Conservation (phyloP, 2,329 filamentous ascomycete genomes). For the Dendryphion nanum region DNA sequence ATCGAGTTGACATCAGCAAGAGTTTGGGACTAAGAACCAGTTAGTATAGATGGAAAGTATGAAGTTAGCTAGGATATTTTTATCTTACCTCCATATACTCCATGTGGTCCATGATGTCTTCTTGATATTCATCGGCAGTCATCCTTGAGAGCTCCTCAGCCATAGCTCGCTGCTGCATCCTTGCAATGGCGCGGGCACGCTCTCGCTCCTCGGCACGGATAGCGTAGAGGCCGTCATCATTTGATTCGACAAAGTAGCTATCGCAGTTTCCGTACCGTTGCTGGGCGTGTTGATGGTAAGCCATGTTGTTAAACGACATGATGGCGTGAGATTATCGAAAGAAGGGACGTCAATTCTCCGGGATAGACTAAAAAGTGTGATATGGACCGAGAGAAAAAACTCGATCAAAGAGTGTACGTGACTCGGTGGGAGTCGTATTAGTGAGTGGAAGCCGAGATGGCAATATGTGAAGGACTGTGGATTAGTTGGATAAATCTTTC, state of each 20-base stretch:
- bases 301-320: slow-evolving; percentile 49
- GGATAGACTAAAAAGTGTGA: slow-evolving; percentile 40
- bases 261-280: slow-evolving; percentile 64
- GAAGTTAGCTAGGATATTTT: too few species aligned
- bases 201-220: slow-evolving; percentile 68
- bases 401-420: slow-evolving; percentile 7
- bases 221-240: slow-evolving; percentile 54
- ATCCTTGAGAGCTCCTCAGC: slow-evolving; percentile 83
- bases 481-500: slow-evolving; percentile 55
- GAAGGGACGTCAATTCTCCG: slow-evolving; percentile 50
- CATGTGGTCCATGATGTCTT: slow-evolving; percentile 94
- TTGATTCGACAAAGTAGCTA: slow-evolving; percentile 65
- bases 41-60: too few species aligned
- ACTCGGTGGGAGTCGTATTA: too few species aligned
- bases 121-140: slow-evolving; percentile 86
- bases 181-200: slow-evolving; percentile 73
- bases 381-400: slow-evolving; percentile 12
- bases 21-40: slow-evolving; percentile 65
- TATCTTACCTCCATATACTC: slow-evolving; percentile 85
- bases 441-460: slow-evolving; percentile 43
- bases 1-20: slow-evolving; percentile 95
- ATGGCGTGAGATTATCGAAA: slow-evolving; percentile 32
- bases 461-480: slow-evolving; percentile 53
- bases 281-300: slow-evolving; percentile 52
- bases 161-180: slow-evolving; percentile 82